These are phyloP conservation scores for Celoporthe dispersa DNA, from an alignment of 2,329 filamentous ascomycete species.

Conservation along the genomic window DNA sequence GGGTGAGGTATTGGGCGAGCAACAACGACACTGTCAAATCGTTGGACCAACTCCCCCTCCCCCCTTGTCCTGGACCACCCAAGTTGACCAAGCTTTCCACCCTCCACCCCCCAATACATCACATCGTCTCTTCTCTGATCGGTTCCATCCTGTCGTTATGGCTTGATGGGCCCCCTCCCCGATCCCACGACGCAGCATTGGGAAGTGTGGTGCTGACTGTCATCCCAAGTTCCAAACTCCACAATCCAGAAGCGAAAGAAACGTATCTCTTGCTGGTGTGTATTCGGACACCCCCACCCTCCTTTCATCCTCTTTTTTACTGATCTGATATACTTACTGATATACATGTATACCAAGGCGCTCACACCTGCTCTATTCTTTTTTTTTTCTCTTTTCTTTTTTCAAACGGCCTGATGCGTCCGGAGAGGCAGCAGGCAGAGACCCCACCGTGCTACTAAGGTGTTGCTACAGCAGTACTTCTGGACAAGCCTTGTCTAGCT, in stretches of 20 bases:
- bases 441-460: conserved; percentile 21
- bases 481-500: conserved; percentile 14
- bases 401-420: conserved; percentile 23
- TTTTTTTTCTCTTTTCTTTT: no score
- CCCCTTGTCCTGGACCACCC: conserved; percentile 10
- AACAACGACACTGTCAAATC: conserved; percentile 18
- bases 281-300: no score
- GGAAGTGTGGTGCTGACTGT: conserved; percentile 2
- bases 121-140: conserved; percentile 9
- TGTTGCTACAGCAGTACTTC: conserved; percentile 5
- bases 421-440: conserved; percentile 15
- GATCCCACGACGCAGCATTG: conserved; percentile 23
- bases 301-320: neutral
- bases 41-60: conserved; percentile 18
- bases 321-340: conserved; percentile 21
- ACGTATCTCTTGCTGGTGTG: conserved; percentile 11
- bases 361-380: no score
- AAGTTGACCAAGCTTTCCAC: conserved; percentile 9
- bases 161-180: conserved; percentile 18
- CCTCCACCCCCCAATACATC: conserved; percentile 12
- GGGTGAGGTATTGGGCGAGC: conserved; percentile 24
- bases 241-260: neutral
- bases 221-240: neutral
- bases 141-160: conserved; percentile 9
- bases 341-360: no score